phyloP scores from a whole-genome alignment of 129 eudicot species.

The Centrapalus pauciflorus region DNA sequence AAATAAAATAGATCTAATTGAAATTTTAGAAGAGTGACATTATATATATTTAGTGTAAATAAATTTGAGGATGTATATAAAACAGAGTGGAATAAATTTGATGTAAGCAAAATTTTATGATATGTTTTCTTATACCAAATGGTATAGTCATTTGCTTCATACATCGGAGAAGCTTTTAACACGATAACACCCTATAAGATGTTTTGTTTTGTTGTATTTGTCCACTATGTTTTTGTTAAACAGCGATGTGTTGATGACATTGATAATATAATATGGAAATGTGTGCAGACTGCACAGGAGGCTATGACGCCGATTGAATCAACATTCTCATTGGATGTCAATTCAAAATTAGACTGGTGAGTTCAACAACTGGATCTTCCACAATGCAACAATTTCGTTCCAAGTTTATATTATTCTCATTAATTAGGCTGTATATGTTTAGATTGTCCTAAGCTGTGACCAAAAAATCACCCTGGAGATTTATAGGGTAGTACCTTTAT shows the following conservation, averaged over 20 bases:
- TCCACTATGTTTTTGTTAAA: slow-evolving; percentile 8
- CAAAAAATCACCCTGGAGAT: not conserved
- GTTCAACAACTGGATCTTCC: slow-evolving; percentile 7
- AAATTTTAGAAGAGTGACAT: too few species aligned
- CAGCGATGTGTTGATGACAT: not conserved
- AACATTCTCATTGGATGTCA: slow-evolving; percentile 89
- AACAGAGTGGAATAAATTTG: too few species aligned
- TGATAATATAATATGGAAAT: slow-evolving; percentile 6
- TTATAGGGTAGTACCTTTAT: not conserved
- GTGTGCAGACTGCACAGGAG: slow-evolving; percentile 86
- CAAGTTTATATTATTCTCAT: not conserved
- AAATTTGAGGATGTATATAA: too few species aligned
- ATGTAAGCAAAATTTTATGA: too few species aligned
- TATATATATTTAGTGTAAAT: too few species aligned
- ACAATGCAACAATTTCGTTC: not conserved
- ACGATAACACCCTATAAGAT: slow-evolving; percentile 2
- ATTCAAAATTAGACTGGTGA: slow-evolving; percentile 86
- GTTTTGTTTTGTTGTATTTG: slow-evolving; percentile 1
- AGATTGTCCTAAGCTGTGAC: not conserved
- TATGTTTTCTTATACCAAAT: too few species aligned
- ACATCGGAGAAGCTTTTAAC: too few species aligned
- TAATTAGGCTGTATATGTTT: not conserved
- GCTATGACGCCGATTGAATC: slow-evolving; percentile 99
- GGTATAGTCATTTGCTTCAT: too few species aligned
- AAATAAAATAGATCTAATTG: too few species aligned